Base-by-base conservation (phyloP, 2,329 filamentous ascomycete species). In the Nothomitra cinnamomea region DNA sequence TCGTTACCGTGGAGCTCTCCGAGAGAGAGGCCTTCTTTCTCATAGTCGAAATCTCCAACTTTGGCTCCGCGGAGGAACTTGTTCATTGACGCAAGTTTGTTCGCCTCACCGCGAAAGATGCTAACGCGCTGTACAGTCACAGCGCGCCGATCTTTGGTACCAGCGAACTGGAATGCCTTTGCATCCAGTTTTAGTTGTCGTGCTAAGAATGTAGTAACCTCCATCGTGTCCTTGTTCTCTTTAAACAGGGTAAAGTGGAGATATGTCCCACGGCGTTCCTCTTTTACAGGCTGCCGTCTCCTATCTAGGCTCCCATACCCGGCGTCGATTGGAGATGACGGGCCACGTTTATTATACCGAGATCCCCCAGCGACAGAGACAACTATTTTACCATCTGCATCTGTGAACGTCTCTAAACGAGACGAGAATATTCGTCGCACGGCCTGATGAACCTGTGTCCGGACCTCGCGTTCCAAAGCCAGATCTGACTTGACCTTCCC, bases 151-250 rank as follows among this genome's bases (percentile, higher is more conserved):
- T 95, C 89, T 67, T 95, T 95, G 55, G 88, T 95, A 7, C 89
- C 89, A 2, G 89, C 87, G 61, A 95, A 90, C 55, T 79, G 75
- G 60, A 89, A 85, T 24, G 77, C 74, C 64, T 85, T 88, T 2
- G 75, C 64, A 41, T 75, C 75, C 58, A 85, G 72, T 63, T 83
- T 85, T 57, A 94, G 69, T 58, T 83, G 76, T 43, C 83, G 83
- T 1, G 82, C 79, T 41, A 95, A 76, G 61, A 84, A 86, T 53
- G 79, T 82, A 53, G 94, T 74, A 0, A 87, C 83, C 61, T 95
- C 89, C 85, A 95, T 94, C 1, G 89, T 95, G 64, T 95, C 89
- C 64, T 90, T 89, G 69, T 95, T 95, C 69, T 95, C 89, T 69
- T 95, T 95, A 77, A 90, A 94, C 52, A 95, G 73, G 0, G 86